phyloP scores from a whole-genome alignment of 768 basidiomycete genomes.

The Mycena polygramma region DNA sequence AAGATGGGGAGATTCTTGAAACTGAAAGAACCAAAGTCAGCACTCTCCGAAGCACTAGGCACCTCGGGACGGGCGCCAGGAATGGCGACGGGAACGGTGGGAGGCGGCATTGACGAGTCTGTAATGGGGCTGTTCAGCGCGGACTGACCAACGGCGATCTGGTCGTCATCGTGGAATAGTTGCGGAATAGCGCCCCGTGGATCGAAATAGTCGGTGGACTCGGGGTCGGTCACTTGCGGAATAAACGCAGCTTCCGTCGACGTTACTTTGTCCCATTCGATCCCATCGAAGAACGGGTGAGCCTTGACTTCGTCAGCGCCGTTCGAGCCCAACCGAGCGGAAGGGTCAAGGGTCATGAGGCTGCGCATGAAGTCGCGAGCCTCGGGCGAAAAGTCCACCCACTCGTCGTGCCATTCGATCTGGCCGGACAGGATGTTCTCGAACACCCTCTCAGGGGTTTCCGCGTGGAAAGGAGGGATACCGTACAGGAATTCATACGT shows the following conservation, averaged over 20 bases:
- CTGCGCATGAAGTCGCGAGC: constrained; percentile 92
- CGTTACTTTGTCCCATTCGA: constrained; percentile 95
- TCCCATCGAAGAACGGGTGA: constrained; percentile 90
- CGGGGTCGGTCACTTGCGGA: constrained; percentile 94
- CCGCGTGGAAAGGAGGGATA: constrained; percentile 97
- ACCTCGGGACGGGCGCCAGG: constrained; percentile 48
- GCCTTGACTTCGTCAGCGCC: constrained; percentile 94
- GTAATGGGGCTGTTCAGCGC: constrained; percentile 62
- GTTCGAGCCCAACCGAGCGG: constrained; percentile 82
- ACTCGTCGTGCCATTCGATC: constrained; percentile 97
- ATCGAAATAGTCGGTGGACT: constrained; percentile 99
- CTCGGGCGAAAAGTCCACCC: constrained; percentile 87
- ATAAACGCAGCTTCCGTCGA: constrained; percentile 94
- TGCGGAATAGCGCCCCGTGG: constrained; percentile 92
- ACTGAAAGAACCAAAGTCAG: constrained; percentile 98
- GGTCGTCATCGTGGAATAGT: constrained; percentile 92
- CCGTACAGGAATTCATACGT: constrained; percentile 99
- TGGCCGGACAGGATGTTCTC: constrained; percentile 97
- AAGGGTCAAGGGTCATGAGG: constrained; percentile 85
- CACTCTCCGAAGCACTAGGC: constrained; percentile 70
- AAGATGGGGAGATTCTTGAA: constrained; percentile 97
- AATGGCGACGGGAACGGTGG: constrained; percentile 58
- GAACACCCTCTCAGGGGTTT: constrained; percentile 97
- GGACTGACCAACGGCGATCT: constrained; percentile 62
- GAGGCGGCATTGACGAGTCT: constrained; percentile 56